Base-by-base conservation (phyloP, 768 basidiomycete species). In the Steccherinum ochraceum region DNA sequence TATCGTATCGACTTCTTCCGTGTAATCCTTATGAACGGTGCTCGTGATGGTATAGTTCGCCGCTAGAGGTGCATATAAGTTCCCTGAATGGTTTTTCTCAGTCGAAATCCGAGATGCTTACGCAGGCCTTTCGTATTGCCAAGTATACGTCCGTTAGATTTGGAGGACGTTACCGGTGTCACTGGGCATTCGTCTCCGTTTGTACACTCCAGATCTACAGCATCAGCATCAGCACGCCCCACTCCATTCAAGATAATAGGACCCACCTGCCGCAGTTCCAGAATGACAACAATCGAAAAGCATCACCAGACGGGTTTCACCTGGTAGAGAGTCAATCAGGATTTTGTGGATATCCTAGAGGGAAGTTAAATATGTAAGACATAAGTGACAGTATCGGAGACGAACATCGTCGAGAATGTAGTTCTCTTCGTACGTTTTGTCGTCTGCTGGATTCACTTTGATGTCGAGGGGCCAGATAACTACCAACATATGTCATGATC, bases 201-300 rank as follows among this genome's bases (percentile, higher is more conserved):
- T 12, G 3, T 3, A 26, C 4, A 25, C 44, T 23, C 12, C 24
- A 51, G 25, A 18, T 43, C 41, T 43, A 43, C 41, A 18, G 18
- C 7, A 27, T 51, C 42, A 21, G 26, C 21, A 48, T 46, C 45
- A 23, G 24, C 10, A 19, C 12, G 45, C 13, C 20, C 19, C 20
- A 48, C 20, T 24, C 12, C 26, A 5, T 25, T n/a, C n/a, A 11
- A 13, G 19, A 13, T 13, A 27, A 25, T 12, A 24, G 16, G 5
- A 30, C 53, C 12, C 24, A 60, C 59, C 59, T 19, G 57, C 54
- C 13, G 47, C 57, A 0, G 57, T 58, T 10, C 61, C 61, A 21
- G 61, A 63, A 41, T 63, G 62, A 39, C 64, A 65, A 40, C 58
- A 62, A 47, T 65, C 64, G 42, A 65, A 60, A 19, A 65, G 52